Percentiles rank a stretch among this genome's conserved stretches.
Conservation (phyloP, 352 stramenopile genomes). For the Blastocystis sp. region DNA sequence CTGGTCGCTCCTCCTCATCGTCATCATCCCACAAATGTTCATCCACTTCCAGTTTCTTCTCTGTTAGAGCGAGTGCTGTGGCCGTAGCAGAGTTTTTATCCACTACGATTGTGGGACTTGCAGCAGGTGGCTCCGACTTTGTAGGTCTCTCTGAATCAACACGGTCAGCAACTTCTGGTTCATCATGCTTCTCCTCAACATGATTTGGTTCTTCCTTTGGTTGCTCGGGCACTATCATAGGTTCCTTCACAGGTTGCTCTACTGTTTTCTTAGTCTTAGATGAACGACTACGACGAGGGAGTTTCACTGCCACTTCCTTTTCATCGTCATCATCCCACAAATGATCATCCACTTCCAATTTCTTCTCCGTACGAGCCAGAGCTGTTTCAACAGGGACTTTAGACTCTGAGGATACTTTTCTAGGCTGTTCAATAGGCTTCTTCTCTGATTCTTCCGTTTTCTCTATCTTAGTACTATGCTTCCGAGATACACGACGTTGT, state of each 20-base stretch:
- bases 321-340: slow-evolving; percentile 51
- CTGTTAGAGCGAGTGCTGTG: slow-evolving; percentile 34
- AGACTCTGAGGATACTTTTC: neutral
- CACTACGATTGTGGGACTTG: neutral
- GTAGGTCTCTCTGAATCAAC: no score
- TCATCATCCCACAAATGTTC: slow-evolving; percentile 54
- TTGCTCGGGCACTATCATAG: neutral
- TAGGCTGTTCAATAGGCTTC: neutral
- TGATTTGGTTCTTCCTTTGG: slow-evolving; percentile 4
- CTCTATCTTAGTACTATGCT: neutral
- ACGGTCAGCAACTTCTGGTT: no score
- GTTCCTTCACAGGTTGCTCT: neutral
- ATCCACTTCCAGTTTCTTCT: slow-evolving; percentile 24
- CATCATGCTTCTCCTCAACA: neutral
- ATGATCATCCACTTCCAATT: slow-evolving; percentile 43
- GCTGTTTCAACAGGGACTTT: neutral
- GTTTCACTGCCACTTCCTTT: neutral
- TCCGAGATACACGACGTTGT: neutral
- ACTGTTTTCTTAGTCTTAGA: neutral
- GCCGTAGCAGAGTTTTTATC: neutral
- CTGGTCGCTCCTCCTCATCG: neutral
- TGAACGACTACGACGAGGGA: neutral
- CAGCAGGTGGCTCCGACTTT: no score
- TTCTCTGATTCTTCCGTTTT: neutral
- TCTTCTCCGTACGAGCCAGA: slow-evolving; percentile 24